These are phyloP conservation scores for Cyphellophora europaea DNA, from an alignment of 2,329 filamentous ascomycete genomes.

Conservation along the genomic window DNA sequence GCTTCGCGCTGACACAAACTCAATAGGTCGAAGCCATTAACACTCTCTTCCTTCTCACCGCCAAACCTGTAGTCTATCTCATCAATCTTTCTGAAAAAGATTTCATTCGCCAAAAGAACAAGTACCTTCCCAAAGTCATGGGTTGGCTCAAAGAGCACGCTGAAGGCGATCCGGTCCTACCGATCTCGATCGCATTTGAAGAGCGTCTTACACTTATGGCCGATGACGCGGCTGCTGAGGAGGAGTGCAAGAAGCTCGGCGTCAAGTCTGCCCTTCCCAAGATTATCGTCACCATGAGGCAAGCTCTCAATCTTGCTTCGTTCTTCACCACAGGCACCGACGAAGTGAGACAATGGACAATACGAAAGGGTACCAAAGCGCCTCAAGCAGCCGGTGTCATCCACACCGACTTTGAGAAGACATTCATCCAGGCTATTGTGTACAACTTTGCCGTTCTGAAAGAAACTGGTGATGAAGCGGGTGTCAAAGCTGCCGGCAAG, in stretches of 20 bases:
- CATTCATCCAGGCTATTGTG: conserved; percentile 92
- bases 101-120: conserved; percentile 98
- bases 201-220: conserved; percentile 78
- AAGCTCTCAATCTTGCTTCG: conserved; percentile 76
- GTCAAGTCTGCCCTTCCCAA: conserved; percentile 87
- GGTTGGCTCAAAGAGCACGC: conserved; percentile 94
- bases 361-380: conserved; percentile 93
- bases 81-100: conserved; percentile 97
- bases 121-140: conserved; percentile 86
- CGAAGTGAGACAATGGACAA: conserved; percentile 97
- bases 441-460: conserved; percentile 79
- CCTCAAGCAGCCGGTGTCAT: conserved; percentile 96
- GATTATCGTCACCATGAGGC: conserved; percentile 86
- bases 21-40: conserved; percentile 91
- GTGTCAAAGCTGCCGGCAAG: conserved; percentile 90
- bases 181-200: conserved; percentile 86
- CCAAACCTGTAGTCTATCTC: conserved; percentile 94
- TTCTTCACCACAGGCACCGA: conserved; percentile 97
- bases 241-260: conserved; percentile 82
- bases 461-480: conserved; percentile 79
- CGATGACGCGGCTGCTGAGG: conserved; percentile 64
- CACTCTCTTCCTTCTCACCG: conserved; percentile 85
- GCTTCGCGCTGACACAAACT: conserved; percentile 10
- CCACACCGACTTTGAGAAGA: conserved; percentile 98
- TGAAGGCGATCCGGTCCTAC: conserved; percentile 79